Evolutionary conservation across 2,329 filamentous ascomycete species (phyloP).

Genomic region (Ophiocordyceps camponoti-floridani): DNA sequence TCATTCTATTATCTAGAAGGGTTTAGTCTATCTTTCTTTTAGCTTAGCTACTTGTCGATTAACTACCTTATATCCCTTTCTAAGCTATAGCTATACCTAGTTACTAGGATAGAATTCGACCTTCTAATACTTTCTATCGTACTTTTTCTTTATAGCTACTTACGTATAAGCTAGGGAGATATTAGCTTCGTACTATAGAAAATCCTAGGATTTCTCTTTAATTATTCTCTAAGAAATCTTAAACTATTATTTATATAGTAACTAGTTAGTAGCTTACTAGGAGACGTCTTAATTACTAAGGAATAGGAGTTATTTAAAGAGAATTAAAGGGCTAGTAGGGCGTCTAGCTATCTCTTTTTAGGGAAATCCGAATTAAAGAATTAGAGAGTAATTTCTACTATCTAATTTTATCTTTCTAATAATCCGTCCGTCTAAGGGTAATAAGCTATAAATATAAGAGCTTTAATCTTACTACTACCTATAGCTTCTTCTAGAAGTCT

Average conservation of each 20-base stretch:
- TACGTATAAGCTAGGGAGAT: not conserved
- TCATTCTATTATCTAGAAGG: not conserved
- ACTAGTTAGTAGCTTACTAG: no score
- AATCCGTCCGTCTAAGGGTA: not conserved
- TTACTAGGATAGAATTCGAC: not conserved
- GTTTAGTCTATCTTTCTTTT: not conserved
- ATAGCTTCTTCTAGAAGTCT: not conserved
- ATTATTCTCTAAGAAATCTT: not conserved
- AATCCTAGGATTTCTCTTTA: not conserved
- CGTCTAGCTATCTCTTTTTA: not conserved
- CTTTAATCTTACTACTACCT: not conserved
- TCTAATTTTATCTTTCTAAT: not conserved
- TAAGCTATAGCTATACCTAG: not conserved
- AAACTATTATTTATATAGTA: not conserved
- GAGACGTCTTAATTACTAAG: not conserved
- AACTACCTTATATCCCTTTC: not conserved
- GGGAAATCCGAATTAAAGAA: not conserved
- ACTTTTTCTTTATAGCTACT: not conserved
- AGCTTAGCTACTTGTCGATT: no score
- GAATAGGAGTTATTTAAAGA: not conserved
- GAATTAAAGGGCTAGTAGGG: not conserved
- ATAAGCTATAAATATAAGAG: not conserved
- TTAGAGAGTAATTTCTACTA: no score
- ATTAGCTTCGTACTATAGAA: not conserved
- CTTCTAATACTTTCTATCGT: not conserved